Conservation (phyloP, 352 stramenopile genomes). For the Globisporangium nodosum region DNA sequence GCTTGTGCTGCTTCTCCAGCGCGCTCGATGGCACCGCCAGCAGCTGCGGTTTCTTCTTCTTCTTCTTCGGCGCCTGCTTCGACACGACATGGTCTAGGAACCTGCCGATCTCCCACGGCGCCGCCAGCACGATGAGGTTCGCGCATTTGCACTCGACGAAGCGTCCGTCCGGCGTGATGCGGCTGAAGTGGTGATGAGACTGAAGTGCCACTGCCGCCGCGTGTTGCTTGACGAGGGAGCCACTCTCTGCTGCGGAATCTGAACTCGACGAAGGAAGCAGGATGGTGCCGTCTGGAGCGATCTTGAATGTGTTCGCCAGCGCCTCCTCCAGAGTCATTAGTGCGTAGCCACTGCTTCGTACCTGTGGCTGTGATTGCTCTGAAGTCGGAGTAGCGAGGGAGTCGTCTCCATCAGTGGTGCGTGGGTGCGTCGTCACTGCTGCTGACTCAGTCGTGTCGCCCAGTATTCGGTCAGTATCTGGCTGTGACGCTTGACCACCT, state of each 20-base stretch:
- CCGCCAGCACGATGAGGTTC: slow-evolving; percentile 44
- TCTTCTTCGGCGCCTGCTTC: slow-evolving; percentile 37
- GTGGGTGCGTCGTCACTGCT: background rate
- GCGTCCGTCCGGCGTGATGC: slow-evolving; percentile 55
- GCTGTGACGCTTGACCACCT: no score
- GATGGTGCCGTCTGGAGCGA: slow-evolving; percentile 13
- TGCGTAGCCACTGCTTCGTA: slow-evolving; percentile 12
- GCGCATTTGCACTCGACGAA: slow-evolving; percentile 68
- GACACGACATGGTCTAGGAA: slow-evolving; percentile 57
- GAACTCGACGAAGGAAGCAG: slow-evolving; percentile 9
- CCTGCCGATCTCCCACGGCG: slow-evolving; percentile 46
- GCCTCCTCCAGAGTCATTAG: slow-evolving; percentile 26
- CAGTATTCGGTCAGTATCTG: no score
- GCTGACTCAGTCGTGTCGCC: background rate
- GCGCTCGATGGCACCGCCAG: background rate
- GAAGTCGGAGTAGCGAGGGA: background rate
- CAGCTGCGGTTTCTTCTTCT: slow-evolving; percentile 10
- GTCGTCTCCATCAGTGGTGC: no score
- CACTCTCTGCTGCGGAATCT: background rate
- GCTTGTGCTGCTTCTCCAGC: background rate
- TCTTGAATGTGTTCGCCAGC: slow-evolving; percentile 24
- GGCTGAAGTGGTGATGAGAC: slow-evolving; percentile 40
- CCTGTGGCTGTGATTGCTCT: background rate
- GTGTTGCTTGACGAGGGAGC: slow-evolving; percentile 11
- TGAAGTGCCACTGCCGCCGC: slow-evolving; percentile 28